Base-by-base conservation (phyloP, 1,284 basidiomycete genomes). In the Inonotus hispidus region DNA sequence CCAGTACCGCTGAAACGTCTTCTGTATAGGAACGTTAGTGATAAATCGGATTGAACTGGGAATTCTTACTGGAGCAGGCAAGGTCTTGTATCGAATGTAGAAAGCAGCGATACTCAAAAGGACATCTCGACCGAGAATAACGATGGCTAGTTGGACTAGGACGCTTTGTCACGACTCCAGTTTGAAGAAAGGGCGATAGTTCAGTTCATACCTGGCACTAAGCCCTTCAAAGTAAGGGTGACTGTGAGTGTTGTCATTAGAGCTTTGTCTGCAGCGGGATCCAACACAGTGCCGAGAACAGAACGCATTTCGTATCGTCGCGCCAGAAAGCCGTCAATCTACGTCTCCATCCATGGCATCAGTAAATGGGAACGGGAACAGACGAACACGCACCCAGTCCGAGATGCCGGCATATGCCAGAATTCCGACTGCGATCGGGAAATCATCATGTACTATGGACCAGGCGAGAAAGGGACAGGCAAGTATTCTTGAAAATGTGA, bases 201-300 rank as follows among this genome's bases (percentile, higher is more conserved):
- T 45, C 7, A 14, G 2, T 4, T 11, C 80, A 57, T 67, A 95
- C 95, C 67, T n/a, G 96, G 95, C 32, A 99, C 76, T 65, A 96
- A 77, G 8, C 85, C 88, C 66, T 91, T 88, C 78, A 90, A 83
- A 0, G 92, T 85, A 60, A 99, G 76, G 0, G 93, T 90, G 53
- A 96, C 78, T 1, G 93, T 94, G 71, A 99, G 80, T 0, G 95
- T 98, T 0, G 96, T 97, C 88, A 99, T 92, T 50, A 99, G 77
- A 25, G 87, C 81, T 76, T 99, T 99, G 81, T 99, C 96, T 1
- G 97, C 96, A 0, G 95, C 94, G 7, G 96, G 96, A 72, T 99
- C 97, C 6, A 98, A 82, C 62, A 99, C 95, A 11, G 92, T 92
- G 10, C 96, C 96, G 38, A 99, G 80, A 10, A 98, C 93, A 10